Base-by-base conservation (phyloP, 2,329 filamentous ascomycete species). In the Alternaria triticimaculans region DNA sequence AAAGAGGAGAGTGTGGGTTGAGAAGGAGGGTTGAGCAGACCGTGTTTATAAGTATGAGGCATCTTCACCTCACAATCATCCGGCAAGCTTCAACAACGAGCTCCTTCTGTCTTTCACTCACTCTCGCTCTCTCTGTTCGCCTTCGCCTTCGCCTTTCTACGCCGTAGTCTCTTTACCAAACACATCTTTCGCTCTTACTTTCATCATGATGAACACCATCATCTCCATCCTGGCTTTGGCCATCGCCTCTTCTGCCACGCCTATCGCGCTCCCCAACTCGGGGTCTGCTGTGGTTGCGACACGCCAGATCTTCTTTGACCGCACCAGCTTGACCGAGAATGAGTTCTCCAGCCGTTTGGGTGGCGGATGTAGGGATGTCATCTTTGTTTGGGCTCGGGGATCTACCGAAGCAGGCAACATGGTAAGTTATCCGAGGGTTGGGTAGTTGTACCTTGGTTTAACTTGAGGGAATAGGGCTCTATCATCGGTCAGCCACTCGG, bases 331-430 rank as follows among this genome's bases (percentile, higher is more conserved):
- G 55, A 58, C 55, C 2, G 55, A 58, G 30, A 58, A 58, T 14
- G 45, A 58, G 18, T 58, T 58, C 18, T 50, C 55, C 11, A n/a
- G 14, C 20, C 20, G 25, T 5, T 6, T 58, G 8, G 45, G 45
- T 15, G 55, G 45, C 6, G 55, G 55, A 43, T 58, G 55, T 25
- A 58, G n/a, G n/a, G 45, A 50, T 2, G 21, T 58, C 12, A 58
- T 58, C n/a, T 58, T 58, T 18, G 55, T 58, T n/a, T 58, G 55
- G 55, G 55, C 55, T 20, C 55, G 55, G 14, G 55, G 55, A 18
- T 58, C 55, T 3, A 58, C 55, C 2, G 55, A 58, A 18, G 55
- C 55, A 8, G 55, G 55, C 28, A 58, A 58, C n/a, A 58, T 58
- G 55, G 55, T 51, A 43, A 51, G 30, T 20, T 6, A 41, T 10